These are phyloP conservation scores for Podila epigama DNA, from an alignment of 192 early-diverging fungal species.

Conservation along the genomic window DNA sequence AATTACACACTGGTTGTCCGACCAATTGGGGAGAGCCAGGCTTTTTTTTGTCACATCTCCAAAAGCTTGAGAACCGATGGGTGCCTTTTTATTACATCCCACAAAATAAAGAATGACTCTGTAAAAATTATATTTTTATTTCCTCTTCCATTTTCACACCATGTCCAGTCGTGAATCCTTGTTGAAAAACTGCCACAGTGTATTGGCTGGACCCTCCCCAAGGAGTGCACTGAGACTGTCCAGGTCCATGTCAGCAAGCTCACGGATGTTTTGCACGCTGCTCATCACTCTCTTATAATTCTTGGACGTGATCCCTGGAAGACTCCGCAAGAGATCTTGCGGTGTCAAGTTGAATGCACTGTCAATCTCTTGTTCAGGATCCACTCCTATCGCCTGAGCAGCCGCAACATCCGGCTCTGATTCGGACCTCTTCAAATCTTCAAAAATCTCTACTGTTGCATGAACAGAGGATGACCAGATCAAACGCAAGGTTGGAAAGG, in stretches of 20 bases:
- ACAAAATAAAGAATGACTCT: no score
- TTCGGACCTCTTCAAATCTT: constrained; percentile 94
- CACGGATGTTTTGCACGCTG: constrained; percentile 66
- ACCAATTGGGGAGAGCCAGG: no score
- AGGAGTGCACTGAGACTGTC: constrained; percentile 59
- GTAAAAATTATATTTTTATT: no score
- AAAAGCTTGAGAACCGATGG: no score
- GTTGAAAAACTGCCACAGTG: constrained; percentile 75
- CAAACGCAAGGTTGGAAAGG: constrained; percentile 84
- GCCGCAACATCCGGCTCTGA: constrained; percentile 66
- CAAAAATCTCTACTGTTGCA: constrained; percentile 89
- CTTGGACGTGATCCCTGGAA: constrained; percentile 86
- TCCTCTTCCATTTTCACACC: no score
- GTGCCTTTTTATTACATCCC: no score
- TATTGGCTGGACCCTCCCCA: constrained; percentile 66
- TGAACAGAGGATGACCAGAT: constrained; percentile 89
- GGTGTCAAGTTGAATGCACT: constrained; percentile 74
- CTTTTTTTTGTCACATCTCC: no score
- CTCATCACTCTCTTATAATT: constrained; percentile 84
- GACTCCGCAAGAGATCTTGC: constrained; percentile 78
- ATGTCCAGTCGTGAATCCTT: constrained; percentile 39
- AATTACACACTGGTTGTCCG: no score
- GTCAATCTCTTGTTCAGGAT: constrained; percentile 66
- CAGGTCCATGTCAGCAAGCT: constrained; percentile 62
- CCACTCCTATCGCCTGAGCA: constrained; percentile 79